Base-by-base conservation (phyloP, 163 green algal species). In the Volvox carteri region DNA sequence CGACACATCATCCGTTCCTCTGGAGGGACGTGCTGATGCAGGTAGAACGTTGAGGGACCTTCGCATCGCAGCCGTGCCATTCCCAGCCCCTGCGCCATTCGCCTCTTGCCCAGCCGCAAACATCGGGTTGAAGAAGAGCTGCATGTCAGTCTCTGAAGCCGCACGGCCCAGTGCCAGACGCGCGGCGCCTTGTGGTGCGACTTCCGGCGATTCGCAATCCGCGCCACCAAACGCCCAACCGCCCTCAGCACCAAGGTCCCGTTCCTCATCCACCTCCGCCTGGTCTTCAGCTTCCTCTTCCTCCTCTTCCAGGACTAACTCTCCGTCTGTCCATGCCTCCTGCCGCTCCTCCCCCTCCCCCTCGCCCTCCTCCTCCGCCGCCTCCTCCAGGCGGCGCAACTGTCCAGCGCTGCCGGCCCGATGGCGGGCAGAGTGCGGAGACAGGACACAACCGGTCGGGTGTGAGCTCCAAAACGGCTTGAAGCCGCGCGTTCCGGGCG, bases 81-180 rank as follows among this genome's bases (percentile, higher is more conserved):
- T n/a, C n/a, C n/a, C n/a, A n/a, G n/a, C n/a, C n/a, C n/a, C 44
- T 46, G 30, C 50, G 33, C 50, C 48, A 6, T 35, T 18, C 37
- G 28, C 33, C 35, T 54, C 77, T 56, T 73, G 46, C 9, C 16
- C 4, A 14, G 33, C 23, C 1, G 54, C 18, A 39, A 85, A 85
- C 52, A 85, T 56, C 33, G 77, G 77, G 37, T 85, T 85, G 54
- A 56, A 42, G 54, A 74, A 85, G 30, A 85, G 18, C 8, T 62
- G 52, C 77, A 85, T 85, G 21, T 85, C 52, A 21, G 52, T 33
- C 54, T 42, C 52, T 6, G 77, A 85, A 18, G 77, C 52, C 4
- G 50, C 50, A 7, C 77, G 52, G 9, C 75, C 30, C 33, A 67
- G 39, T 2, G 25, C 1, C 68, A 48, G 33, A 39, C 35, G n/a